Base-by-base conservation (phyloP, 1,284 basidiomycete genomes). In the Pyrrhoderma lamaoense region DNA sequence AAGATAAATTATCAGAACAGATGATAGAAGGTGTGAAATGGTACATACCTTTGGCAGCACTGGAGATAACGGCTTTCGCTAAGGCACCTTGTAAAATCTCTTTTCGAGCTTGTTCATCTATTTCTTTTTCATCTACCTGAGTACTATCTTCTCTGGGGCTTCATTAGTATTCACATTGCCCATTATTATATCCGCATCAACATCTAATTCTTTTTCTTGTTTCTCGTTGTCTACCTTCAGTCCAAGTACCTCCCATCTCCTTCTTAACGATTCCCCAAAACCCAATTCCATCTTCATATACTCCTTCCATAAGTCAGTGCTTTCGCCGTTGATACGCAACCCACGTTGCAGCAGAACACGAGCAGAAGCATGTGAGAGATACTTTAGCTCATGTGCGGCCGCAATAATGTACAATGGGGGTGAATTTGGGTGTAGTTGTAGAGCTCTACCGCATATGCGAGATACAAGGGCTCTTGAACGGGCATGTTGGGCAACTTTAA, bases 211-310 rank as follows among this genome's bases (percentile, higher is more conserved):
- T 31, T 31, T 31, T 11, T 31, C 27, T 59, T 60, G 61, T 34
- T 54, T 60, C 45, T 58, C 60, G 27, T 58, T 60, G 16, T 58
- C 61, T 0, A 63, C 55, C 35, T 67, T 58, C 37, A 90, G 80
- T 2, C 87, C 89, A 11, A 91, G 73, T 4, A 89, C 74, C 43
- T 76, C 79, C 91, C 91, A 94, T 39, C 93, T 74, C 54, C 90
- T 71, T 38, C 91, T 71, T 47, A 96, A 70, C 8, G 81, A 81
- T 69, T 96, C 93, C 14, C 93, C 75, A 66, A 93, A 96, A 2
- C 86, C 85, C 7, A 95, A 70, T 66, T 97, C 93, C 80, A 96
- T 91, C 61, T 85, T 85, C 57, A 93, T 81, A 65, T 94, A 93
- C 65, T 93, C 91, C 31, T 74, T 73, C 91, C 91, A 95, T 64